Evolutionary conservation across 768 basidiomycete species (phyloP).

Genomic region (Russula compacta): DNA sequence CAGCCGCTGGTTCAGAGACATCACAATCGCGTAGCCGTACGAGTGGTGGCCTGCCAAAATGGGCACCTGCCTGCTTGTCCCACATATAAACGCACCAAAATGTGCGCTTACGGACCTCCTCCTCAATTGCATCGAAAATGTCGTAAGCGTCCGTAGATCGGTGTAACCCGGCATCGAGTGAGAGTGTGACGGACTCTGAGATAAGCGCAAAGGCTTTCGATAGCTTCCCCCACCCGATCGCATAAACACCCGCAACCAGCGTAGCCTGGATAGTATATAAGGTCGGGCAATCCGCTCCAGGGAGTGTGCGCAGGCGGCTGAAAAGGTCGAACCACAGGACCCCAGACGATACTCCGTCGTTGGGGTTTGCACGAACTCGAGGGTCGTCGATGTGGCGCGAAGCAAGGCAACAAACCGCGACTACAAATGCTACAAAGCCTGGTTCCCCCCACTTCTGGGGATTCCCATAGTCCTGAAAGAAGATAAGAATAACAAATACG

Average conservation of each 20-base stretch:
- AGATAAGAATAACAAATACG: constrained; percentile 11
- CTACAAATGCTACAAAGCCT: constrained; percentile 89
- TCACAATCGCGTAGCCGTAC: constrained; percentile 85
- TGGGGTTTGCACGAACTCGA: constrained; percentile 73
- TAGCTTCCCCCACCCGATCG: constrained; percentile 81
- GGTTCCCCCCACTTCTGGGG: constrained; percentile 94
- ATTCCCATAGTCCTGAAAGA: constrained; percentile 75
- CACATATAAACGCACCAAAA: constrained; percentile 96
- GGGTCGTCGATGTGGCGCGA: constrained; percentile 91
- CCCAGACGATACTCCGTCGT: constrained; percentile 80
- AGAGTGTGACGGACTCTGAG: constrained; percentile 81
- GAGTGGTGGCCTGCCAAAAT: constrained; percentile 85
- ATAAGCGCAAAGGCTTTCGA: constrained; percentile 81
- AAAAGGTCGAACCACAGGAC: constrained; percentile 90
- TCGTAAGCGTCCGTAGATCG: constrained; percentile 80
- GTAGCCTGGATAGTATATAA: constrained; percentile 88
- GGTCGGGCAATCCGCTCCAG: constrained; percentile 81
- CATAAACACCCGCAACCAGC: constrained; percentile 87
- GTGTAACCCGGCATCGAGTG: constrained; percentile 82
- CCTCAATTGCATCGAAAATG: constrained; percentile 82
- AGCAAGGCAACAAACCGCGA: constrained; percentile 85
- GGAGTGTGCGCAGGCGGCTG: constrained; percentile 76
- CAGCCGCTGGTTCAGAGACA: constrained; percentile 73
- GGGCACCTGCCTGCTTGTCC: constrained; percentile 88
- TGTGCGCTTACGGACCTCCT: constrained; percentile 86